Evolutionary conservation across 2,329 filamentous ascomycete genomes (phyloP).

Genomic region (Colletotrichum sp.): DNA sequence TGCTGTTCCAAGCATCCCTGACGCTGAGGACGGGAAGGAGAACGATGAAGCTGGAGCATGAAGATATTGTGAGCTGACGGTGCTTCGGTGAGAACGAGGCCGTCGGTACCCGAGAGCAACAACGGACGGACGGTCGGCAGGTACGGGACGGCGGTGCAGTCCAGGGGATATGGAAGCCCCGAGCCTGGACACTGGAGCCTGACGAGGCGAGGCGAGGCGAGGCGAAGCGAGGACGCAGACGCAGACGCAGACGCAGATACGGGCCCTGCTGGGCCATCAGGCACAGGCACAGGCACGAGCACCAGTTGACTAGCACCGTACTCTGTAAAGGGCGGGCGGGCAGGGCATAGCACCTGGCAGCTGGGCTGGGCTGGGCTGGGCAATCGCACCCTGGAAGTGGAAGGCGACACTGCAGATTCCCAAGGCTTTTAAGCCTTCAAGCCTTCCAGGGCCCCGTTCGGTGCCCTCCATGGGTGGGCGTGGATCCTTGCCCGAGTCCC

Average conservation of each 20-base stretch:
- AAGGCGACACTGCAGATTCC: background rate
- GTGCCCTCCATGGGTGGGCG: background rate
- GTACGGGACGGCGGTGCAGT: background rate
- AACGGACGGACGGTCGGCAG: background rate
- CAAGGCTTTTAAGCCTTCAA: background rate
- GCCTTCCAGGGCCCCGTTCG: background rate
- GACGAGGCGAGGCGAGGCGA: background rate
- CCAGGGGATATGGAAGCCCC: background rate
- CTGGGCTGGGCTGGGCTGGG: background rate
- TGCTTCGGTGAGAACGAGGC: background rate
- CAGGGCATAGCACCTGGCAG: background rate
- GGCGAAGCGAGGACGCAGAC: background rate
- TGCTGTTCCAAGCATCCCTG: background rate
- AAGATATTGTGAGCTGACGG: background rate
- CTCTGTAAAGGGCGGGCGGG: background rate
- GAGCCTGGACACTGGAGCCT: background rate
- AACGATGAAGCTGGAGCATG: background rate
- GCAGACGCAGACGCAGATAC: background rate
- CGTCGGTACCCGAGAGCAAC: background rate
- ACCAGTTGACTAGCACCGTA: background rate
- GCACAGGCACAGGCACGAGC: background rate
- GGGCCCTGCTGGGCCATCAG: background rate
- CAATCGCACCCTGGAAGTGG: background rate
- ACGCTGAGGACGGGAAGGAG: background rate
- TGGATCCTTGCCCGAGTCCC: background rate